Base-by-base conservation (phyloP, 257 asterid genomes). In the Solanum lignicaule region DNA sequence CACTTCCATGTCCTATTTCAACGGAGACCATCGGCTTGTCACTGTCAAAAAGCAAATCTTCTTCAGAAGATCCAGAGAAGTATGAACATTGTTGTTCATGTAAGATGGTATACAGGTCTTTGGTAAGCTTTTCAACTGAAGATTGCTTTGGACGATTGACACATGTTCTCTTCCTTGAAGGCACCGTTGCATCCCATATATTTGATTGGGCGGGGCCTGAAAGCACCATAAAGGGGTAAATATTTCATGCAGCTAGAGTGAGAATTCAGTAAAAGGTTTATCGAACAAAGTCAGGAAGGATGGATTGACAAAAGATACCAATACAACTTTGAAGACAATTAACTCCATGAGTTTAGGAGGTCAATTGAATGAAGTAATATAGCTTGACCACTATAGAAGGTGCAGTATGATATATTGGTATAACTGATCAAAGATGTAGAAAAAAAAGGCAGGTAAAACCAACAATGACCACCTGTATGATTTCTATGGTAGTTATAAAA, bases 1-100 rank as follows among this genome's bases (percentile, higher is more conserved):
- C 96, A 94, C 98, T 95, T 83, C 99, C 99, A 90, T 96, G 99
- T 87, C 99, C 99, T 91, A 96, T 90, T 93, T 96, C 99, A 87
- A 97, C 98, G 83, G 99, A 97, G 31, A 93, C 98, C 98, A 97
- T 95, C 62, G 99, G 99, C 87, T 91, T 93, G 85, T 94, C 97
- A 86, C 94, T 95, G 89, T 92, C 98, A 60, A 94, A 94, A 91
- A 97, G 98, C 90, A 97, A 93, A 68, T 95, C 98, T 72, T 97
- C 98, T 91, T 97, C 99, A 27, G 98, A 94, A 87, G 95, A 93
- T 86, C 89, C 98, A 71, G 99, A 95, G 90, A 95, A 89, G 91
- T 95, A 93, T 13, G 98, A 94, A 2, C 93, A 90, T 86, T 94
- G 99, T 86, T 96, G 99, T 88, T 95, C 98, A 41, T 95, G 97